phyloP scores from a whole-genome alignment of 192 early-diverging fungal genomes.

The Coemansia sp. region DNA sequence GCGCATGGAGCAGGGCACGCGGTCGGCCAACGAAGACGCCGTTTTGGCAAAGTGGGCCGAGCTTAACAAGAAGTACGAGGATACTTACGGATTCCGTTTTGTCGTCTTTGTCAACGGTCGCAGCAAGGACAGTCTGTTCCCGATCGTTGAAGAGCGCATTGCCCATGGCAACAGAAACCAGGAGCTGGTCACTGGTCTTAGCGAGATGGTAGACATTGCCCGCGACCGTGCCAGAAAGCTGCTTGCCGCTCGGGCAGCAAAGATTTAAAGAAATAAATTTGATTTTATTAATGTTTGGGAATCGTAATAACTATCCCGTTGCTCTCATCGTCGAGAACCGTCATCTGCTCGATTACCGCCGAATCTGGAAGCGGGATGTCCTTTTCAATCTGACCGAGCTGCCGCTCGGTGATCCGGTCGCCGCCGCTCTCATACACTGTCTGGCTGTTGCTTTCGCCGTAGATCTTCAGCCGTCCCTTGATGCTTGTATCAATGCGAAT shows the following conservation, averaged over 20 bases:
- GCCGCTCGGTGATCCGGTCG: conserved; percentile 39
- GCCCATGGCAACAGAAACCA: conserved; percentile 56
- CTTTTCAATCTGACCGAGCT: conserved; percentile 54
- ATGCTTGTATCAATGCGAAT: conserved; percentile 37
- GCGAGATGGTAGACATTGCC: conserved; percentile 80
- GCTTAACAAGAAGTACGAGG: conserved; percentile 67
- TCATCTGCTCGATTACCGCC: conserved; percentile 34
- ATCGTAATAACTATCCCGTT: conserved; percentile 23
- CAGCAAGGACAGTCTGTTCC: conserved; percentile 69
- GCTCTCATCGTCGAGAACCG: conserved; percentile 17
- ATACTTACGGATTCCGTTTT: conserved; percentile 76
- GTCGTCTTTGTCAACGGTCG: conserved; percentile 82
- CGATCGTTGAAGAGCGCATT: conserved; percentile 70
- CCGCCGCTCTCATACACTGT: conserved; percentile 24
- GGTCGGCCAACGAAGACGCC: conserved; percentile 54
- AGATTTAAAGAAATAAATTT: conserved; percentile 23
- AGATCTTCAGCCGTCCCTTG: conserved; percentile 41
- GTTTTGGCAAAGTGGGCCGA: conserved; percentile 60
- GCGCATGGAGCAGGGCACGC: conserved; percentile 63
- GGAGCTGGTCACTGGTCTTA: conserved; percentile 69
- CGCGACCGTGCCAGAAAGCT: conserved; percentile 74
- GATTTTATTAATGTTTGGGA: conserved; percentile 13
- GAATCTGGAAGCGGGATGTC: conserved; percentile 40
- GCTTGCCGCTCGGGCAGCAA: conserved; percentile 19
- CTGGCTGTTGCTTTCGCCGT: conserved; percentile 39